Conservation (phyloP, 2,329 filamentous ascomycete genomes). For the Aspergillus sp. region DNA sequence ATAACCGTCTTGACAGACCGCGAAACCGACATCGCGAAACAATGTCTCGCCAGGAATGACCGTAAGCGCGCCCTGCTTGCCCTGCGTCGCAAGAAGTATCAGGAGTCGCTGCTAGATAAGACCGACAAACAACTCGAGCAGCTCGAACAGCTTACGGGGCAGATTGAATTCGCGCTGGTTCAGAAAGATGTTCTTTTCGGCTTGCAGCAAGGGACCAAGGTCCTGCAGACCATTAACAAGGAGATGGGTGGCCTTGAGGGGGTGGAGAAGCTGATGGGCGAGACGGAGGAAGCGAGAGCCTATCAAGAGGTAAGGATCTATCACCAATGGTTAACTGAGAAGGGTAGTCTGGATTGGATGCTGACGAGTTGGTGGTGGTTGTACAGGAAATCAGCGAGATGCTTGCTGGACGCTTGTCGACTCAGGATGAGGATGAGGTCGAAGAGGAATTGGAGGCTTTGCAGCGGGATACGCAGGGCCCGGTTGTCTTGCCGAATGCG, state of each 20-base stretch:
- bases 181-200: slow-evolving; percentile 96
- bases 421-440: slow-evolving; percentile 95
- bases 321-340: background rate
- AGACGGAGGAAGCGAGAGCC: slow-evolving; percentile 83
- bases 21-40: slow-evolving; percentile 81
- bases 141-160: slow-evolving; percentile 82
- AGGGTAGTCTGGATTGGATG: background rate
- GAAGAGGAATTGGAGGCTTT: slow-evolving; percentile 90
- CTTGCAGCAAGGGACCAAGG: slow-evolving; percentile 84
- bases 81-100: slow-evolving; percentile 93
- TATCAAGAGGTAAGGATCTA: slow-evolving; percentile 73
- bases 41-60: slow-evolving; percentile 79
- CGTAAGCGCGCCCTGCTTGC: slow-evolving; percentile 82
- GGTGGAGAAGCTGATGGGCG: slow-evolving; percentile 93
- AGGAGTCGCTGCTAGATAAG: slow-evolving; percentile 83
- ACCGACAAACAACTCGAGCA: slow-evolving; percentile 94
- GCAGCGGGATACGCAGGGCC: slow-evolving; percentile 61
- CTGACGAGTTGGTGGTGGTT: slow-evolving; percentile 4
- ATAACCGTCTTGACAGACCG: slow-evolving; percentile 82
- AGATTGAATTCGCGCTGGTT: slow-evolving; percentile 92
- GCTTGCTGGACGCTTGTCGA: slow-evolving; percentile 83
- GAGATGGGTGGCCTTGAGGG: slow-evolving; percentile 96
- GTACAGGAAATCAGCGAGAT: slow-evolving; percentile 85
- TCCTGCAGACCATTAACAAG: slow-evolving; percentile 85
- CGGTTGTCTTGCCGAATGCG: slow-evolving; percentile 41